Base-by-base conservation (phyloP, 768 basidiomycete species). In the Suillus bovinus region DNA sequence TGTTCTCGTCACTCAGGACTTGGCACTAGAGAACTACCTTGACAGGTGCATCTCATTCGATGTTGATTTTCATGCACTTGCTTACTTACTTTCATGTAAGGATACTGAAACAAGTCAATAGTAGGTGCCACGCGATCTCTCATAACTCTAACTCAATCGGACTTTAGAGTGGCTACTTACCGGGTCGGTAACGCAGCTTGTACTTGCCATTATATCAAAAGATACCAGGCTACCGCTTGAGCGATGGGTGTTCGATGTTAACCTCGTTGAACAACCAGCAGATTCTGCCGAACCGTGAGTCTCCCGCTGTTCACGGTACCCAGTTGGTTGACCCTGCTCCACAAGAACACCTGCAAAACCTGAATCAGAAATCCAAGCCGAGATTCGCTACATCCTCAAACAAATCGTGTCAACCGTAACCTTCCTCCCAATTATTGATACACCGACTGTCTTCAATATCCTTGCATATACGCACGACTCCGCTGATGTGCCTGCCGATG, bases 341-440 rank as follows among this genome's bases (percentile, higher is more conserved):
- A 10, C 29, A 14, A 88, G 86, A 52, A 76, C 77, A 64, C 75
- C 82, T 55, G 76, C 86, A 1, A 93, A 93, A 69, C 86, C 91
- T 1, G 91, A 93, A 68, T 77, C 90, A 20, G 94, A 98, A 70
- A 96, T 99, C 53, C 94, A 97, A 75, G 93, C 91, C 36, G 96
- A 99, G 82, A 99, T 99, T 65, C 87, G 97, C 22, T 94, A 94
- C 55, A 98, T 99, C 69, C 85, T 99, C 72, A 97, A 98, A 78
- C 97, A 99, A 74, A 99, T 99, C 70, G 94, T 97, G 44, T 93
- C 93, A 46, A 94, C 92, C 74, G 94, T 96, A 64, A 97, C 97
- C 11, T 99, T 97, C 77, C 81, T 99, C 63, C 97, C 97, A 0
- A 91, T 95, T 65, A 90, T 99, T 59, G 90, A 96, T 67, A 94